Conservation (phyloP, 140 eudicot species). For the Oenanthe javanica region DNA sequence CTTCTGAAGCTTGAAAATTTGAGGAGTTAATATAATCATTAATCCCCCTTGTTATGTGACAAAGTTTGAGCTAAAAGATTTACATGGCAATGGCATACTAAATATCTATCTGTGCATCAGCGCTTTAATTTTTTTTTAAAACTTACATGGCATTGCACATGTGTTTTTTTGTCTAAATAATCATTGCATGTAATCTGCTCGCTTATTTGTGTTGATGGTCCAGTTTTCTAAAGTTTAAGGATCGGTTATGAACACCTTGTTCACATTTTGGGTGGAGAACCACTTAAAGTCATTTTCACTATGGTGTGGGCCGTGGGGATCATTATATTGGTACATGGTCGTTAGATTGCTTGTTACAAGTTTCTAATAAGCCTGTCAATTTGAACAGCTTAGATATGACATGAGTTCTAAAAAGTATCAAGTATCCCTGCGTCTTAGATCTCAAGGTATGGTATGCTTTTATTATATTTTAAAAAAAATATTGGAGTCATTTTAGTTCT, state of each 20-base stretch:
- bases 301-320: background rate
- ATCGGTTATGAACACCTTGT: background rate
- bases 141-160: background rate
- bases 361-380: background rate
- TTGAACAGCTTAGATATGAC: background rate
- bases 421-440: background rate
- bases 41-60: background rate
- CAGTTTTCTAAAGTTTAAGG: background rate
- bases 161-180: background rate
- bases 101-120: background rate
- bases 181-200: background rate
- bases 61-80: background rate
- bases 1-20: background rate
- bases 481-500: background rate
- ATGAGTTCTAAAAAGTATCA: background rate
- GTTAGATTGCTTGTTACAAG: background rate
- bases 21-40: background rate
- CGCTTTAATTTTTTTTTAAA: background rate
- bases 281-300: background rate
- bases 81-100: background rate
- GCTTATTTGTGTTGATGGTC: background rate
- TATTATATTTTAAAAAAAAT: background rate
- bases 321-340: background rate
- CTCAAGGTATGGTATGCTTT: background rate
- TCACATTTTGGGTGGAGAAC: background rate